phyloP scores from a whole-genome alignment of 2,329 filamentous ascomycete genomes.

The Aspergillus felis region DNA sequence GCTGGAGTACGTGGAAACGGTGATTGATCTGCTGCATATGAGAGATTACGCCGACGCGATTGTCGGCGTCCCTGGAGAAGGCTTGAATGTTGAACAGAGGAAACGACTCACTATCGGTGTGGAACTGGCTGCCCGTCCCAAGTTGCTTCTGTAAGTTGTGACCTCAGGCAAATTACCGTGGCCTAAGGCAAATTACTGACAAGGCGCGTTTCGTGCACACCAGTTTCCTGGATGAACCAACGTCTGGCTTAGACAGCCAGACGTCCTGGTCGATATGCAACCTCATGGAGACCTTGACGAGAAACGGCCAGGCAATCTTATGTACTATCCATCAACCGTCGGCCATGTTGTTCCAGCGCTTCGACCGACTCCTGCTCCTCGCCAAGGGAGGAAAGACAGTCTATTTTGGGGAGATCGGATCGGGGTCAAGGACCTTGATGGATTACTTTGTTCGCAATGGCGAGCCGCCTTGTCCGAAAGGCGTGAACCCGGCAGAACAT shows the following conservation, averaged over 20 bases:
- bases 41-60: constrained; percentile 80
- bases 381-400: constrained; percentile 60
- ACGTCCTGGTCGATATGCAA: constrained; percentile 86
- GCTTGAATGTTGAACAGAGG: constrained; percentile 57
- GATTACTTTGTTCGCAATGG: constrained; percentile 63
- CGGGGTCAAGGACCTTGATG: constrained; percentile 51
- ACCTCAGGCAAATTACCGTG: too few relatives aligned
- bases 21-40: constrained; percentile 86
- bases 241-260: constrained; percentile 83
- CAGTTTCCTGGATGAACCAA: constrained; percentile 81
- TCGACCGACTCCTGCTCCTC: constrained; percentile 59
- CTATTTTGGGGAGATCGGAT: constrained; percentile 62
- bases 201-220: too few relatives aligned
- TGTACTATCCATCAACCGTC: constrained; percentile 94
- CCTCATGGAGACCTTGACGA: constrained; percentile 78
- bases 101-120: constrained; percentile 84
- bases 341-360: constrained; percentile 84
- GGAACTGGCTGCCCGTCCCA: constrained; percentile 85
- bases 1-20: constrained; percentile 76
- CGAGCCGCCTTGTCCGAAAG: constrained; percentile 47
- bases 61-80: constrained; percentile 81
- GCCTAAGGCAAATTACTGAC: too few relatives aligned
- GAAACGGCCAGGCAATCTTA: constrained; percentile 80
- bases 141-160: constrained; percentile 58
- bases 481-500: constrained; percentile 68